Evolutionary conservation across 345 rosid species (phyloP).

Genomic region (Syzygium jambos): DNA sequence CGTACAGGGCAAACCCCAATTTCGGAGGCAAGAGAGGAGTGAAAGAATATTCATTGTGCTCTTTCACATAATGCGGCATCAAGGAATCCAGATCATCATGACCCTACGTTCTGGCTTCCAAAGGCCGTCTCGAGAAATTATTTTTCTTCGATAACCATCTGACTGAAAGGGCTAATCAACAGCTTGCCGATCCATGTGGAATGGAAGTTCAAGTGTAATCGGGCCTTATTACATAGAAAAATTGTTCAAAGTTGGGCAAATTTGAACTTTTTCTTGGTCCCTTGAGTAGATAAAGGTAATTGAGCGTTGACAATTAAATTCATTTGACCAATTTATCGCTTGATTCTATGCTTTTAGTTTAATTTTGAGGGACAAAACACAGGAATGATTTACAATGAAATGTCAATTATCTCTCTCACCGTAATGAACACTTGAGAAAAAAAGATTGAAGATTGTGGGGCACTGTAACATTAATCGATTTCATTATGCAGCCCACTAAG

Average conservation of each 20-base stretch:
- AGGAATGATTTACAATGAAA: no score
- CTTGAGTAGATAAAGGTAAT: neutral
- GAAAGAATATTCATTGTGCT: neutral
- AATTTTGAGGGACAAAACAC: no score
- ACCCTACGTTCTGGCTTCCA: no score
- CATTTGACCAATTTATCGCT: no score
- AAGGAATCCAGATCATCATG: no score
- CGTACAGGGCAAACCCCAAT: neutral
- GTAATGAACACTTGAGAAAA: neutral
- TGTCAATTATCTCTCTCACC: neutral
- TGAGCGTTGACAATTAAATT: no score
- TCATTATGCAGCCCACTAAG: no score
- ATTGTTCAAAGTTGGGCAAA: neutral
- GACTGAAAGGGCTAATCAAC: neutral
- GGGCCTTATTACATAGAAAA: neutral
- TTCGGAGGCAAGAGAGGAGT: neutral
- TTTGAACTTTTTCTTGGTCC: neutral
- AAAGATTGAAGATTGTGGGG: no score
- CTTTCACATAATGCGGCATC: neutral
- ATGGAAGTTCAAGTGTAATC: neutral
- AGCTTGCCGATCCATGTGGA: neutral
- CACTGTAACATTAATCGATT: no score
- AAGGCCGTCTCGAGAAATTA: neutral
- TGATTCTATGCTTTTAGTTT: neutral
- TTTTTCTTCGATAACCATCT: conserved; percentile 6